Base-by-base conservation (phyloP, 208 protist species). In the Wallacemonas sp. region DNA sequence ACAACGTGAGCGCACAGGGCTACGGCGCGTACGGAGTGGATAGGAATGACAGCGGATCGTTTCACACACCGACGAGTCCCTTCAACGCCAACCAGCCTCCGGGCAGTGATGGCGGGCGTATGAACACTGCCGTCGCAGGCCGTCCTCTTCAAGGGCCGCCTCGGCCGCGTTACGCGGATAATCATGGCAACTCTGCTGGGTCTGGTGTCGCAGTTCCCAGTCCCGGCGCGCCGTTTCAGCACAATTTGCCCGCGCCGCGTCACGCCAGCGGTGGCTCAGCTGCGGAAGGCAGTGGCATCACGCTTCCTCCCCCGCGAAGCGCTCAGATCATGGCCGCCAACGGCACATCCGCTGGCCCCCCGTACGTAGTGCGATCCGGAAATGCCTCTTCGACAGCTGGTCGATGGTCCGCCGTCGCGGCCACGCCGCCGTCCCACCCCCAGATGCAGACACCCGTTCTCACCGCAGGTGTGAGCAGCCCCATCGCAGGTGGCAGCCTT, bases 221-320 rank as follows among this genome's bases (percentile, higher is more conserved):
- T 24, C 26, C 34, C 6, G 32, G 30, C 12, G 4, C 29, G 38
- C n/a, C 30, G 2, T 58, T 58, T 39, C 52, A 58, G 19, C 52
- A 41, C 14, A 24, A 19, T 21, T 5, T 58, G 52, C 52, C 52
- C n/a, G 30, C 32, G n/a, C 52, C 52, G 5, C 26, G 52, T 9
- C 57, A 49, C 39, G 34, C 36, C 4, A 19, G 38, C 30, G 57
- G 21, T 12, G 29, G 38, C 26, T 16, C 1, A 5, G 30, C 14
- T 3, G 30, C 30, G 9, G 32, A 16, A 4, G 24, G 23, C 3
- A 30, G 56, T 1, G 55, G 66, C 39, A 48, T 68, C 30, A 58
- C 49, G 19, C 58, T 67, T 48, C 33, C 61, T 54, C 26, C 74
- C 63, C 70, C 61, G 11, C 61, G 61, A 6, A 66, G 61, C 39